phyloP scores from a whole-genome alignment of 148 eudicot species.

The Rhododendron griersonianum region DNA sequence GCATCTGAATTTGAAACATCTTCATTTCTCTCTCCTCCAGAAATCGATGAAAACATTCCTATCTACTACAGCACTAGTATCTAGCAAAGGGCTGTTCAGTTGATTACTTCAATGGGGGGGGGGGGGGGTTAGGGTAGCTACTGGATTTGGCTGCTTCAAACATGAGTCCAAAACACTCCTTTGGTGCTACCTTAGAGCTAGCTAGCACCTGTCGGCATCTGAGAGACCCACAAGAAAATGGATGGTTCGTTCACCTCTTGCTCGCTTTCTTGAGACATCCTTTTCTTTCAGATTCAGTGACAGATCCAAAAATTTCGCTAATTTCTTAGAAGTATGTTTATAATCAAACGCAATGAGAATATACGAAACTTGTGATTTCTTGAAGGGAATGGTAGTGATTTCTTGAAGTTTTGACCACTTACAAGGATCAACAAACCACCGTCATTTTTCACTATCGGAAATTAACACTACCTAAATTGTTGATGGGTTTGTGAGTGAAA shows the following conservation, averaged over 20 bases:
- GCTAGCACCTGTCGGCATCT: conserved; percentile 29
- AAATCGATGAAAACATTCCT: conserved; percentile 4
- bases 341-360: too few relatives aligned
- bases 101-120: conserved; percentile 8
- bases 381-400: too few relatives aligned
- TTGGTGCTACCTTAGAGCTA: conserved; percentile 2
- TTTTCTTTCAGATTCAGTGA: background rate
- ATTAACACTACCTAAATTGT: too few relatives aligned
- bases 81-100: conserved; percentile 11
- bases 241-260: background rate
- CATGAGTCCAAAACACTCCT: conserved; percentile 41
- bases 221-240: conserved; percentile 19
- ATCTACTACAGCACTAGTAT: background rate
- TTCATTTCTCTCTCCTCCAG: background rate
- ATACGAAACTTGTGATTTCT: too few relatives aligned
- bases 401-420: too few relatives aligned
- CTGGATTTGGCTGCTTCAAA: conserved; percentile 14
- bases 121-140: too few relatives aligned
- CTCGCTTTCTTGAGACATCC: background rate
- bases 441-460: too few relatives aligned
- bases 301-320: background rate
- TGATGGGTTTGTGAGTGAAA: too few relatives aligned
- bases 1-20: background rate
- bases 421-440: too few relatives aligned
- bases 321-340: too few relatives aligned